Evolutionary conservation across 495 filamentous ascomycete species (phyloP).

Genomic region (Apiosordaria backusii): DNA sequence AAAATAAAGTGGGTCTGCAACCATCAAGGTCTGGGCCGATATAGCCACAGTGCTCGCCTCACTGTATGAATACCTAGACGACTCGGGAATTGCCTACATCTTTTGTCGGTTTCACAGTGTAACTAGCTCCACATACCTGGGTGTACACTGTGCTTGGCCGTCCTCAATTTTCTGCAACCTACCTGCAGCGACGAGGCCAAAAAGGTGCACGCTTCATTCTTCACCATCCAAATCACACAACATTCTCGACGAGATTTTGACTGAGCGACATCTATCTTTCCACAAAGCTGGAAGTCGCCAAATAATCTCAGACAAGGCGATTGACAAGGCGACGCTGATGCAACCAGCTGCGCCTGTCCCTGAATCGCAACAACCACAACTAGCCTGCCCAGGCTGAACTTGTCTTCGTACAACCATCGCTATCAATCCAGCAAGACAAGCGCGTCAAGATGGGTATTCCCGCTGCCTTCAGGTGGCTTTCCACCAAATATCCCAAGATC

Average conservation of each 20-base stretch:
- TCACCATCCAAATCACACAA: neutral
- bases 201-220: neutral
- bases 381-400: neutral
- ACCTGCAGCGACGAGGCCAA: neutral
- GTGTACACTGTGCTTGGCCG: neutral
- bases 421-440: conserved; percentile 5
- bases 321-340: neutral
- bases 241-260: neutral
- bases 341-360: neutral
- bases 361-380: neutral
- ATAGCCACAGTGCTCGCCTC: neutral
- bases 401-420: neutral
- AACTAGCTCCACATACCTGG: neutral
- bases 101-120: neutral
- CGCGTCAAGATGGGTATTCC: conserved; percentile 80
- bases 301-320: neutral
- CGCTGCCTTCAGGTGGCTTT: conserved; percentile 89
- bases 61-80: no score
- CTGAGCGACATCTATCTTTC: neutral
- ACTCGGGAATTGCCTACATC: no score
- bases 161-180: neutral
- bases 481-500: conserved; percentile 94
- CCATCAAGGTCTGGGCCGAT: neutral
- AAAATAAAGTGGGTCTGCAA: neutral
- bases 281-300: neutral